Base-by-base conservation (phyloP, 495 filamentous ascomycete genomes). In the Penicillium cosmopolitanum region DNA sequence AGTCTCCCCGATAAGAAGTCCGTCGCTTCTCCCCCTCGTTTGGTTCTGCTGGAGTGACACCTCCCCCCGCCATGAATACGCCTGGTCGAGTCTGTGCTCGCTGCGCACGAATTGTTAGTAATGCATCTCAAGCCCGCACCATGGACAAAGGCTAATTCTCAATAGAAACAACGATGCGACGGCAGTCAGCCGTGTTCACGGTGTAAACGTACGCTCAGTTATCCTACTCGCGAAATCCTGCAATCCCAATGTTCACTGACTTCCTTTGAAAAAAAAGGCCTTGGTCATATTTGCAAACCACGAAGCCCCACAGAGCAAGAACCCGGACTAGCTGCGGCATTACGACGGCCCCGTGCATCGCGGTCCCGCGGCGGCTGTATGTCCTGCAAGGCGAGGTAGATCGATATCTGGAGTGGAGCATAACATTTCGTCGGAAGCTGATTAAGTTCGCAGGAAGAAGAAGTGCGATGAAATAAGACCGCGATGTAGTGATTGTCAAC, bases 161-260 rank as follows among this genome's bases (percentile, higher is more conserved):
- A 19, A 18, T 56, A 73, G 70, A 73, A 73, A 65, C 70, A 72
- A 66, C 63, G 70, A 52, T 73, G 70, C 57, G 70, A 73, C 31
- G 70, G 70, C 1, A 50, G 28, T 1, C 13, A 40, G 5, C 67
- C 70, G 3, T 73, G 70, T 34, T 65, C 65, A 6, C 67, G 70
- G 11, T 73, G 70, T 38, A 63, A 57, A 38, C 65, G 70, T 73
- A 64, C 44, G 63, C 25, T 16, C 15, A 5, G 15, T 6, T 13
- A 16, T 44, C n/a, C 9, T 1, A 1, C 18, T 35, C 12, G 16
- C 42, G 2, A 19, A 0, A 2, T 21, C 8, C 42, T 3, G n/a
- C 1, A 5, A 44, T 7, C 25, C n/a, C 35, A 8, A 33, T 16
- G 28, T 3, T 11, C 4, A 25, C 34, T 57, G 16, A 58, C 36